Percentiles rank a stretch among this genome's conserved stretches.
Conservation (phyloP, 202 grass and related monocot genomes). For the Panicum hallii region DNA sequence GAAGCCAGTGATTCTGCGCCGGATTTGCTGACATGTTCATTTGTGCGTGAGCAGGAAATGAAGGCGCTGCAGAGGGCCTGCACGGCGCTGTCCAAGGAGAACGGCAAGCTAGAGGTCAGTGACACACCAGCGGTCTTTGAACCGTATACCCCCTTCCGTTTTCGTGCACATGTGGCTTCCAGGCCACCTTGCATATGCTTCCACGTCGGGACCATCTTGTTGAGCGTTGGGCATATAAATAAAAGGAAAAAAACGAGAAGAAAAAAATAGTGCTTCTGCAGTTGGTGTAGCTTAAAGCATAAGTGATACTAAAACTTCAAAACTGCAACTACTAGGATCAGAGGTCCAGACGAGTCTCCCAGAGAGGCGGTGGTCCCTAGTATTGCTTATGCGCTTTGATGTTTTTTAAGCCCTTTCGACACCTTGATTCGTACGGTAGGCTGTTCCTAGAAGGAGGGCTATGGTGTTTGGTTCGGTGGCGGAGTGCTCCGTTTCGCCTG, state of each 20-base stretch:
- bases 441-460: background rate
- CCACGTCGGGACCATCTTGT: background rate
- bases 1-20: background rate
- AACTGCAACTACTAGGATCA: background rate
- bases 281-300: conserved; percentile 35
- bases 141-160: background rate
- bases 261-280: background rate
- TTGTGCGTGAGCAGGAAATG: conserved; percentile 45
- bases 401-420: background rate
- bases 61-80: conserved; percentile 50
- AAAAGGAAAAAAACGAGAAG: no score
- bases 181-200: conserved; percentile 6
- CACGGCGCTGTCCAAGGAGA: conserved; percentile 53
- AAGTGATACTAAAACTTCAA: conserved; percentile 25
- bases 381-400: background rate
- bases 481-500: background rate
- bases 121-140: conserved; percentile 1
- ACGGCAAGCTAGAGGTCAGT: conserved; percentile 59
- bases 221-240: background rate
- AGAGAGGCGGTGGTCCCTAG: background rate
- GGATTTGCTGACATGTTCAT: background rate
- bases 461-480: background rate
- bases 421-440: conserved; percentile 1
- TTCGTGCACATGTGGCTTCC: conserved; percentile 16
- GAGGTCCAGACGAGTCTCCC: background rate